Conservation (phyloP, 139 green algal species). For the Eudorina sp. region DNA sequence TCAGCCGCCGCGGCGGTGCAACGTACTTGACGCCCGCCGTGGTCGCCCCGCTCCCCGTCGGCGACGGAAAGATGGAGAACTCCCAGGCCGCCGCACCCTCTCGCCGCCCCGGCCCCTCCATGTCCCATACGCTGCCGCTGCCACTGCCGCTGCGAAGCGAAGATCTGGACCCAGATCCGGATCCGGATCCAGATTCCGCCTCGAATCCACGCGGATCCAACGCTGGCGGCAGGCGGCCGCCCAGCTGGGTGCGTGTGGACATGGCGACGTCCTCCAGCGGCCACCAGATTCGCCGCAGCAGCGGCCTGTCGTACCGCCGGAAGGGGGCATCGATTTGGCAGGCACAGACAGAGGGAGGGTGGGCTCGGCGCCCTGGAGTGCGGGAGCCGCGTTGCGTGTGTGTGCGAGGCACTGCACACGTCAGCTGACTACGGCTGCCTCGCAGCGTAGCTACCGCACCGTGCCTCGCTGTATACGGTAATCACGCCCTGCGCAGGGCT, state of each 20-base stretch:
- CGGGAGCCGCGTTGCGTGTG: too few relatives aligned
- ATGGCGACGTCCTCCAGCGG: slow-evolving; percentile 52
- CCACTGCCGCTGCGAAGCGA: background rate
- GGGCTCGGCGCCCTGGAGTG: too few relatives aligned
- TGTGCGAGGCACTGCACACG: too few relatives aligned
- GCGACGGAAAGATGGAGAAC: slow-evolving; percentile 26
- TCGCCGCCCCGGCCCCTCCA: slow-evolving; percentile 19
- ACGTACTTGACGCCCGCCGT: slow-evolving; percentile 52
- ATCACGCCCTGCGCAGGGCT: too few relatives aligned
- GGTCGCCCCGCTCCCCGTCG: background rate
- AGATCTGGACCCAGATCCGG: background rate
- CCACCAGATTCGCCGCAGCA: slow-evolving; percentile 66
- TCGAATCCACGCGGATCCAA: background rate
- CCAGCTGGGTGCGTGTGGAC: slow-evolving; percentile 49
- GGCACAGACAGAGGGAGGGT: too few relatives aligned
- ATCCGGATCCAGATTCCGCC: background rate
- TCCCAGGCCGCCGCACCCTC: slow-evolving; percentile 37
- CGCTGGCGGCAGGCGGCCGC: background rate
- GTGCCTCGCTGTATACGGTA: too few relatives aligned
- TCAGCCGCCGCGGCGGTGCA: slow-evolving; percentile 72
- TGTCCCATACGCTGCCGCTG: slow-evolving; percentile 24
- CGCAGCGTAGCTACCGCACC: too few relatives aligned
- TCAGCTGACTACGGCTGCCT: too few relatives aligned
- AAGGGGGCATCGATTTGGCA: too few relatives aligned
- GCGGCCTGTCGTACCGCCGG: slow-evolving; percentile 26